phyloP scores from a whole-genome alignment of 768 basidiomycete genomes.

The Hericium rajendrae region DNA sequence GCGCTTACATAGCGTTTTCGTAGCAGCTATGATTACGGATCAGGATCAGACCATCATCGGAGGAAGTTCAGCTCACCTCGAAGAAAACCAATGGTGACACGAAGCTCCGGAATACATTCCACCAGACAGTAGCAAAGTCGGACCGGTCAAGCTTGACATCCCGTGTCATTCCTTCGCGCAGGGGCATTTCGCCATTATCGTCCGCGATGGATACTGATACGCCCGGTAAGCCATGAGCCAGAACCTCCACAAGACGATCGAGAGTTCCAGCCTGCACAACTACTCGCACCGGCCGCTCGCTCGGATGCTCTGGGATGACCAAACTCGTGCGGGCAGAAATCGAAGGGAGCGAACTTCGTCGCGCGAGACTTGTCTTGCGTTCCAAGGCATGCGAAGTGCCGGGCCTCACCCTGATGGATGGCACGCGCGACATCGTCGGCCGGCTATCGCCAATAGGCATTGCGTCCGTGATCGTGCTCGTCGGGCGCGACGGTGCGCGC shows the following conservation, averaged over 20 bases:
- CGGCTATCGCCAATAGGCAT: constrained; percentile 21
- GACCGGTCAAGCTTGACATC: constrained; percentile 61
- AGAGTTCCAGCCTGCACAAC: constrained; percentile 73
- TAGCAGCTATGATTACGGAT: constrained; percentile 40
- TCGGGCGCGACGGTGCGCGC: constrained; percentile 49
- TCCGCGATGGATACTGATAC: constrained; percentile 77
- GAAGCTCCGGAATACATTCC: constrained; percentile 76
- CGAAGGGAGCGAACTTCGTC: constrained; percentile 72
- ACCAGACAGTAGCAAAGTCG: constrained; percentile 75
- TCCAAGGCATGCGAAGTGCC: constrained; percentile 58
- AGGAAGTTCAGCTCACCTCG: constrained; percentile 43
- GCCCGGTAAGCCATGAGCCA: constrained; percentile 68
- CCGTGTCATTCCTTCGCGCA: constrained; percentile 64
- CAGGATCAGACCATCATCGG: not conserved
- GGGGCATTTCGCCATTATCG: constrained; percentile 78
- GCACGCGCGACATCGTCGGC: constrained; percentile 39
- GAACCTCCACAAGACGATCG: constrained; percentile 60
- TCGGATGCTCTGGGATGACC: constrained; percentile 50
- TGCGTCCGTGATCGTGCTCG: constrained; percentile 19
- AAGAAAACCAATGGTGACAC: constrained; percentile 76
- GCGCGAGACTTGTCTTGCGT: constrained; percentile 66
- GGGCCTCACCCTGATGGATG: constrained; percentile 74
- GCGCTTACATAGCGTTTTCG: constrained; percentile 62
- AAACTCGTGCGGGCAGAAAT: constrained; percentile 54
- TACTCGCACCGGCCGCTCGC: constrained; percentile 65